Percentiles rank a stretch among this genome's conserved stretches.
Evolutionary conservation across 768 basidiomycete genomes (phyloP).

Genomic region (Rhizopogon roseolus): DNA sequence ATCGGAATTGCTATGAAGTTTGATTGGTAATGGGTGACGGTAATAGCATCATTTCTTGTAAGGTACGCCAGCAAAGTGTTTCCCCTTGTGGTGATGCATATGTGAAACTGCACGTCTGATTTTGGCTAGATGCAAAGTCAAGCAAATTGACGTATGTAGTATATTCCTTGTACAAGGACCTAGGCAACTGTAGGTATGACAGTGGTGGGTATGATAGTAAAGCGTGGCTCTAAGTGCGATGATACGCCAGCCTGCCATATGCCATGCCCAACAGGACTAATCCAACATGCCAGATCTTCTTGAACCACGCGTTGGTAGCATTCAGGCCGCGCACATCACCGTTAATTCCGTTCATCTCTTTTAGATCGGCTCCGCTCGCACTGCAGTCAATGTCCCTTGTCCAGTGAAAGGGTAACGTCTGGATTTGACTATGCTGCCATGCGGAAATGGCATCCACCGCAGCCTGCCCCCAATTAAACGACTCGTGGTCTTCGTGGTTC

Average conservation of each 20-base stretch:
- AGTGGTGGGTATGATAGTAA: background rate
- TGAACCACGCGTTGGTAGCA: slow-evolving; percentile 25
- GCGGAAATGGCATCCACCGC: slow-evolving; percentile 56
- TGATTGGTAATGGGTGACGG: background rate
- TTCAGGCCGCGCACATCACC: slow-evolving; percentile 18
- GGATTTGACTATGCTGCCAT: slow-evolving; percentile 43
- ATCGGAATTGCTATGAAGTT: background rate
- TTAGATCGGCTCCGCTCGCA: slow-evolving; percentile 7
- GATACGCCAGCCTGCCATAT: background rate
- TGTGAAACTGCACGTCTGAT: too few species aligned
- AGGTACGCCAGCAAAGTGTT: too few species aligned
- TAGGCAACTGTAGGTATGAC: too few species aligned
- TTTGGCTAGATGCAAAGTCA: too few species aligned
- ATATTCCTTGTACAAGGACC: too few species aligned
- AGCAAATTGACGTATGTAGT: too few species aligned
- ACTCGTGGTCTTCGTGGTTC: slow-evolving; percentile 44
- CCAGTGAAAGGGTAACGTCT: slow-evolving; percentile 45
- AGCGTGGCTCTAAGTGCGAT: background rate
- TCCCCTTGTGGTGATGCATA: too few species aligned
- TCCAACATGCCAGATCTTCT: slow-evolving; percentile 25
- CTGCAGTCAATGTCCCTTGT: slow-evolving; percentile 33
- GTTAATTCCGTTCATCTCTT: slow-evolving; percentile 13
- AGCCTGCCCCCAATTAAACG: slow-evolving; percentile 76
- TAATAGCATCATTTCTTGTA: too few species aligned
- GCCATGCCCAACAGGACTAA: slow-evolving; percentile 10